Evolutionary conservation across 2,329 filamentous ascomycete species (phyloP).

Genomic region (Colletotrichum sp.): DNA sequence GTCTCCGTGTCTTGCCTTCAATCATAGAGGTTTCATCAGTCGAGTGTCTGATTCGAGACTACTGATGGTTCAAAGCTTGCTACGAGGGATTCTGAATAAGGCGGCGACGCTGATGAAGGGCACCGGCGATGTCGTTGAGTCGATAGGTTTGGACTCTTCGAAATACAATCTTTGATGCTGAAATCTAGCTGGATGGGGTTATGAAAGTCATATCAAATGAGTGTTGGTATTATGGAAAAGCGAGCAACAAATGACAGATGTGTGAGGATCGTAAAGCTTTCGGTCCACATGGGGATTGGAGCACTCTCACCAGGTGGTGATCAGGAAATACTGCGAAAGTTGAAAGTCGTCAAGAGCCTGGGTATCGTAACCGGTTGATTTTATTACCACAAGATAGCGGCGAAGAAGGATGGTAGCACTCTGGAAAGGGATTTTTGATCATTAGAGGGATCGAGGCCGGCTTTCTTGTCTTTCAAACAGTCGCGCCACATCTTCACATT

Average conservation of each 20-base stretch:
- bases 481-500: neutral
- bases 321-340: neutral
- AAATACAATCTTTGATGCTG: no score
- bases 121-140: neutral
- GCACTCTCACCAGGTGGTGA: neutral
- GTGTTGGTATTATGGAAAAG: neutral
- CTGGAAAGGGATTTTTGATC: no score
- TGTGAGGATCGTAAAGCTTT: no score
- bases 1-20: neutral
- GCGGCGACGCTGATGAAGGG: neutral
- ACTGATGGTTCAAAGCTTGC: neutral
- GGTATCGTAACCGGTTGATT: neutral
- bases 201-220: neutral
- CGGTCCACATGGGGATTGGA: neutral
- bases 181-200: neutral
- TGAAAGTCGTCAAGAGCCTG: neutral
- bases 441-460: neutral
- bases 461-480: neutral
- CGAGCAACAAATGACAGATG: neutral
- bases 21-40: neutral
- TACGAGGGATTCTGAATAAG: neutral
- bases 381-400: neutral
- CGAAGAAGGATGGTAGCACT: fast-evolving
- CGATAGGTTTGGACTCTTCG: no score
- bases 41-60: neutral